These are phyloP conservation scores for Rubroboletus pulcherrimus DNA, from an alignment of 768 basidiomycete species.

Conservation along the genomic window DNA sequence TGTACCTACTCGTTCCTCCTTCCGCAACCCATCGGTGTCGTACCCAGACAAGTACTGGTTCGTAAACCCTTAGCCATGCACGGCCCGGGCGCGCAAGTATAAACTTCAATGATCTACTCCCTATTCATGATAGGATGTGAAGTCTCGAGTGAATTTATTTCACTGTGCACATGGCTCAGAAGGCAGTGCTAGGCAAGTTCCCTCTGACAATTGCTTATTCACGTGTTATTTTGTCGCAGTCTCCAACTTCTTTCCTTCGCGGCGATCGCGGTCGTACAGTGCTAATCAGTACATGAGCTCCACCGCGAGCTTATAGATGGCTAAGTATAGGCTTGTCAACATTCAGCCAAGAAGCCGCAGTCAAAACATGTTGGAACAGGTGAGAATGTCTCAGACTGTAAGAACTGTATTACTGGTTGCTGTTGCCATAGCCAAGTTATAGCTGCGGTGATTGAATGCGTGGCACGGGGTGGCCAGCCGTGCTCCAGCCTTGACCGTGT, in stretches of 20 bases:
- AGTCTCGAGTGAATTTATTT: not conserved
- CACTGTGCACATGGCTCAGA: not conserved
- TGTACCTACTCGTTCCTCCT: too few species aligned
- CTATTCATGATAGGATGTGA: not conserved
- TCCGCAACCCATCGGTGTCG: too few species aligned
- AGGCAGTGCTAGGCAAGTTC: not conserved
- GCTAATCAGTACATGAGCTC: not conserved
- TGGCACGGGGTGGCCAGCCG: too few species aligned
- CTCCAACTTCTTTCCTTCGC: not conserved
- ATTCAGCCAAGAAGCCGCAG: not conserved
- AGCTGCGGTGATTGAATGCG: not conserved
- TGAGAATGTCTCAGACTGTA: not conserved
- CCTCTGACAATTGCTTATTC: not conserved
- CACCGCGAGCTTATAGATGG: not conserved
- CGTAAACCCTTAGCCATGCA: too few species aligned
- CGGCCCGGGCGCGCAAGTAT: not conserved
- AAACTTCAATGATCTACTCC: not conserved
- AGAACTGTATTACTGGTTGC: not conserved
- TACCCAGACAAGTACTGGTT: too few species aligned
- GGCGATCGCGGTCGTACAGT: not conserved
- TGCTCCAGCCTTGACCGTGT: not conserved
- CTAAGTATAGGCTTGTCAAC: not conserved
- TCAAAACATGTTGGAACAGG: not conserved
- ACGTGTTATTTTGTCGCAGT: not conserved
- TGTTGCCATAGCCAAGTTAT: not conserved